Base-by-base conservation (phyloP, 306 rosid species). In the Begonia peltatifolia region DNA sequence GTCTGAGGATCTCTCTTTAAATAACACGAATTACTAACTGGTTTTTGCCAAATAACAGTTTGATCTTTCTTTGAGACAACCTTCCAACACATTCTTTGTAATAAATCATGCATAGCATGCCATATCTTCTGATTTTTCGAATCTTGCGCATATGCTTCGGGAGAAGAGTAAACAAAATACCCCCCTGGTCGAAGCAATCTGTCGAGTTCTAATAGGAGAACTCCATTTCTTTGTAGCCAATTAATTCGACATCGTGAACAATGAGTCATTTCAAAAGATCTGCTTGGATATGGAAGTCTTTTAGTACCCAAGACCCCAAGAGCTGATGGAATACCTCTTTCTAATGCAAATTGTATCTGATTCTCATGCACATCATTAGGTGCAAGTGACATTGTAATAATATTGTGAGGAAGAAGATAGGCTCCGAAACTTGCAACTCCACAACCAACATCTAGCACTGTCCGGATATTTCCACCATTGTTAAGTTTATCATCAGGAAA, bases 361-460 rank as follows among this genome's bases (percentile, higher is more conserved):
- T 79, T 79, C 74, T 79, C 74, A 41, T 79, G 85, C 6, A 7
- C 82, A 58, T 79, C 85, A 55, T 79, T 79, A 54, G 85, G 85
- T 17, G 85, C 85, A 61, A 79, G 56, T 9, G 85, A 79, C 81
- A 79, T 49, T 1, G 85, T 65, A 22, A 79, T 60, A 12, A 79
- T 60, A 42, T 66, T 50, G 36, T 71, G 82, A 10, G 82, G 54
- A 58, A 79, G 85, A 50, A 79, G 71, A 72, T 79, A 79, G 47
- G 85, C 85, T 47, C 85, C 85, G 42, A 79, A 79, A 71, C 85
- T 79, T 14, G 85, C 85, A 72, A 79, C 85, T 35, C 85, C 85
- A 72, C 85, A 79, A 11, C 85, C 85, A 56, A 79, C 85, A 61
- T 79, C 82, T 4, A 79, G 61, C 11, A 75, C 76, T 58, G 43